phyloP scores from a whole-genome alignment of 176 grass and related monocot species.

The Aegilops bicornis region DNA sequence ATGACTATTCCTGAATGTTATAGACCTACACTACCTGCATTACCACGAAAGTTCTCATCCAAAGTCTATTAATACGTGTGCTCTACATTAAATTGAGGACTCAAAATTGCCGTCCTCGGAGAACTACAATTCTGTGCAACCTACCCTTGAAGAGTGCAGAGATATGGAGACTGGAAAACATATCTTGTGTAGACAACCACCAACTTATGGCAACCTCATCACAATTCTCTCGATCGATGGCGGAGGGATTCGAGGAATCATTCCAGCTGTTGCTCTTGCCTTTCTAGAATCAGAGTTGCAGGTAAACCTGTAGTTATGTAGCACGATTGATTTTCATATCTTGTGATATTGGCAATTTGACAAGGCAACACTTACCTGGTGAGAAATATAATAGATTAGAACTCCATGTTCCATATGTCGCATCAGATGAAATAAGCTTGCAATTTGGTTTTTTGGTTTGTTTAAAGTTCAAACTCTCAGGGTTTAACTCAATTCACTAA shows the following conservation, averaged over 20 bases:
- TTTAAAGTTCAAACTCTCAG: constrained; percentile 18
- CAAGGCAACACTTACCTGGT: neutral
- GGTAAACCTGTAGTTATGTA: constrained; percentile 45
- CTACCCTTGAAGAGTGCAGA: constrained; percentile 10
- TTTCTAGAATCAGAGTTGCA: constrained; percentile 88
- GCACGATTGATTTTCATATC: constrained; percentile 12
- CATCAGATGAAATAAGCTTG: neutral
- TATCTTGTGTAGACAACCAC: constrained; percentile 55
- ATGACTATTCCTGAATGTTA: constrained; percentile 10
- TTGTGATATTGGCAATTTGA: constrained; percentile 15
- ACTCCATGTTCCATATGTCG: neutral
- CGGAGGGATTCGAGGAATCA: constrained; percentile 89
- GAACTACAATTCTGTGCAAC: neutral
- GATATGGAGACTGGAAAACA: constrained; percentile 41
- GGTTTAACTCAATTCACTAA: neutral
- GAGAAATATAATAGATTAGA: constrained; percentile 15
- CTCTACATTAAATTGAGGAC: neutral
- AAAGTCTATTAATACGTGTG: constrained; percentile 29
- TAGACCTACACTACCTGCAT: neutral
- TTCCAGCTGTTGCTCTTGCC: constrained; percentile 69
- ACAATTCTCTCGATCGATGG: constrained; percentile 84
- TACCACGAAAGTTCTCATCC: constrained; percentile 27
- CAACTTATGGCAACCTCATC: constrained; percentile 81
- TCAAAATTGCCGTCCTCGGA: neutral
- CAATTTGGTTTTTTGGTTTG: neutral